Conservation (phyloP, 208 protist genomes). For the Acanthamoeba castellanii region DNA sequence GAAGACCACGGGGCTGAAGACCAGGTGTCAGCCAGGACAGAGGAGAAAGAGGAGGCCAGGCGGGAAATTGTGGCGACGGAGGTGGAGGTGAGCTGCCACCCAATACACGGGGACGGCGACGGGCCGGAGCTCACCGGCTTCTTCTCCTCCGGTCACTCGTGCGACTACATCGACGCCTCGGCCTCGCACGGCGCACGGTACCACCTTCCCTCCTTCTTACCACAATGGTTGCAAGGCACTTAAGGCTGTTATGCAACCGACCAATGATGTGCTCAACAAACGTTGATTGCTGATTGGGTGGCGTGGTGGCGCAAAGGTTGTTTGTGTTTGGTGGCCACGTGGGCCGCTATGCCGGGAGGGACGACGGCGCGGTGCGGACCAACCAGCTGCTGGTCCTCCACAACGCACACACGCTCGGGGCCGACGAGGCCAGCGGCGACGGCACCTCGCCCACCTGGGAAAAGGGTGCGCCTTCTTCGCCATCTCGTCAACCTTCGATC, state of each 20-base stretch:
- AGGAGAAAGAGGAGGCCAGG: too few species aligned
- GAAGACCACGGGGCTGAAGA: not conserved
- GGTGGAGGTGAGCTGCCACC: not conserved
- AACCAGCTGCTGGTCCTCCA: slow-evolving; percentile 51
- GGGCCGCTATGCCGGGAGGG: not conserved
- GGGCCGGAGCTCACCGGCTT: not conserved
- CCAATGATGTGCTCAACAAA: too few species aligned
- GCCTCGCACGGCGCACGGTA: not conserved
- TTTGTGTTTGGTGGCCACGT: slow-evolving; percentile 42
- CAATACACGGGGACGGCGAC: slow-evolving; percentile 23
- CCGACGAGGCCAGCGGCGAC: not conserved
- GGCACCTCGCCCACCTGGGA: not conserved
- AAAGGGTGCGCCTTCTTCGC: not conserved
- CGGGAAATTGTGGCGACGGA: not conserved
- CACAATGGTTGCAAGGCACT: too few species aligned
- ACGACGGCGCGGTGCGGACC: slow-evolving; percentile 19
- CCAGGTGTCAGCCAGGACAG: not conserved
- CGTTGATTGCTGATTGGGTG: not conserved
- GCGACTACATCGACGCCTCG: slow-evolving; percentile 5
- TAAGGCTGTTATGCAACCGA: too few species aligned
- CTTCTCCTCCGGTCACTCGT: slow-evolving; percentile 46
- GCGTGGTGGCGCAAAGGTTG: not conserved
- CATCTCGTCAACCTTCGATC: not conserved
- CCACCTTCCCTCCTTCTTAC: not conserved
- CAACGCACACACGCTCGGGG: slow-evolving; percentile 26